Percentiles rank a stretch among this genome's conserved stretches.
Conservation (phyloP, 2,329 filamentous ascomycete genomes). For the Cephalotrichum gorgonifer region DNA sequence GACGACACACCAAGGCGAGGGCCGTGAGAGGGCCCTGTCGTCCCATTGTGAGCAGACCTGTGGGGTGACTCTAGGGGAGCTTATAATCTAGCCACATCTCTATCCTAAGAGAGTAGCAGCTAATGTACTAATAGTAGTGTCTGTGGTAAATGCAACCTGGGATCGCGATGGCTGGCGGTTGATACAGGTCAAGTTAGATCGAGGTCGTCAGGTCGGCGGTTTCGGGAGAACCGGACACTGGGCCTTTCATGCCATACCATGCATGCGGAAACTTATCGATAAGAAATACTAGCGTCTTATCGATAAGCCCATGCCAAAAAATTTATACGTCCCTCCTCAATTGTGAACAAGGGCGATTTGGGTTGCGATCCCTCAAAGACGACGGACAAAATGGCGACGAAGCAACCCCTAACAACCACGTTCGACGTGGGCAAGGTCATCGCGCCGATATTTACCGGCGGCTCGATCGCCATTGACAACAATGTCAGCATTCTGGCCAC, state of each 20-base stretch:
- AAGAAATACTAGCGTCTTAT: conserved; percentile 4
- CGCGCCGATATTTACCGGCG: conserved; percentile 88
- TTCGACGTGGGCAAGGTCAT: conserved; percentile 78
- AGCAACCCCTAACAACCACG: conserved; percentile 67
- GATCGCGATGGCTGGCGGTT: no score
- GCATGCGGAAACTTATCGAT: no score
- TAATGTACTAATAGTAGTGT: no score
- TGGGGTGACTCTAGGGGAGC: not conserved
- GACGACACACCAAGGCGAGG: conserved; percentile 37
- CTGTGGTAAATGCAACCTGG: no score
- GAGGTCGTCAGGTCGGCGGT: not conserved
- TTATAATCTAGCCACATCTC: not conserved
- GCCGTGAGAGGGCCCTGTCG: conserved; percentile 46
- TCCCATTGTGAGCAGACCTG: conserved; percentile 30
- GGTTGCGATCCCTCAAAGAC: not conserved
- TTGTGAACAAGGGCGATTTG: not conserved
- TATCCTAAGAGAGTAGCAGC: not conserved
- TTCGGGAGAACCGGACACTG: not conserved
- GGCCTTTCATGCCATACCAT: no score
- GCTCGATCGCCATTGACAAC: conserved; percentile 73
- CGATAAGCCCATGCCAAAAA: conserved; percentile 7
- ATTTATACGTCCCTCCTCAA: not conserved
- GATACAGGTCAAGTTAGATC: not conserved
- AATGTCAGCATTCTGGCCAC: conserved; percentile 76
- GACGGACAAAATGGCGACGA: conserved; percentile 43